Conservation (phyloP, 345 rosid genomes). For the Balakata baccata region DNA sequence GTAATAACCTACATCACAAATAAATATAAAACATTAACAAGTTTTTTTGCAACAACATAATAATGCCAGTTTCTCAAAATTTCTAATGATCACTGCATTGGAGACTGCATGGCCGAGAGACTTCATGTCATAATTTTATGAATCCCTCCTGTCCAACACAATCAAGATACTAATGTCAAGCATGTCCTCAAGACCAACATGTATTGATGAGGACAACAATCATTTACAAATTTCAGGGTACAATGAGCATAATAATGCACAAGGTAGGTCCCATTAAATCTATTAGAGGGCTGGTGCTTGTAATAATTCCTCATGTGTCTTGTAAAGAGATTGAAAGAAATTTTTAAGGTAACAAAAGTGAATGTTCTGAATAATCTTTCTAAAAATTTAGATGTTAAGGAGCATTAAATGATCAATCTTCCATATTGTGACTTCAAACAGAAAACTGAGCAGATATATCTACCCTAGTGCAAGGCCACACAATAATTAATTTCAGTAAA, state of each 20-base stretch:
- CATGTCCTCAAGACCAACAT: not conserved
- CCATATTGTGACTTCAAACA: not conserved
- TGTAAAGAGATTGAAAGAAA: not conserved
- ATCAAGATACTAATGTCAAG: not conserved
- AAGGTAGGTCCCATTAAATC: too few species aligned
- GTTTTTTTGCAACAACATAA: not conserved
- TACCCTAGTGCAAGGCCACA: not conserved
- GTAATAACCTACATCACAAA: conserved; percentile 62
- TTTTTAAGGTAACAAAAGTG: not conserved
- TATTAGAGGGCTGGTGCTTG: too few species aligned
- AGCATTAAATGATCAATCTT: not conserved
- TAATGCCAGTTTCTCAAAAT: not conserved
- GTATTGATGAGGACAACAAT: not conserved
- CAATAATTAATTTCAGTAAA: not conserved
- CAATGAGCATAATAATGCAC: not conserved
- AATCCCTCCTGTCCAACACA: too few species aligned
- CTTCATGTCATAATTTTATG: not conserved
- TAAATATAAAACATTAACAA: not conserved
- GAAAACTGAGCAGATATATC: not conserved
- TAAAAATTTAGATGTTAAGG: not conserved
- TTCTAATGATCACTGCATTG: not conserved
- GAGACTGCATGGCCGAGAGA: too few species aligned
- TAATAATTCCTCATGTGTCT: not conserved
- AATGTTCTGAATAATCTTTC: not conserved
- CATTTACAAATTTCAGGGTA: not conserved